phyloP scores from a whole-genome alignment of 495 filamentous ascomycete species.

The Aspergillus sclerotioniger region DNA sequence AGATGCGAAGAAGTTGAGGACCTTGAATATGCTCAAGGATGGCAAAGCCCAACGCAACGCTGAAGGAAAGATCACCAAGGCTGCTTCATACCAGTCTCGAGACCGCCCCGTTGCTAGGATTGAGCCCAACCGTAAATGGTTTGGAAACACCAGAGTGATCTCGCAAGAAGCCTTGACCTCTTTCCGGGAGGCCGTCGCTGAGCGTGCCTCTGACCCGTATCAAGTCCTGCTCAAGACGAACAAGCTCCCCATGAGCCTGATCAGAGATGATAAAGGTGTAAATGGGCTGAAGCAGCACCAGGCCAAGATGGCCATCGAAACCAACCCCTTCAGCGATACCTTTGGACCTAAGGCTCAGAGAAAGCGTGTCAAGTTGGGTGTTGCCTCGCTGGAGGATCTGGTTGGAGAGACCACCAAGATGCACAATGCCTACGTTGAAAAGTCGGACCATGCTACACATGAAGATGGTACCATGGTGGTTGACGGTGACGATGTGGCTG shows the following conservation, averaged over 20 bases:
- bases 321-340: constrained; percentile 78
- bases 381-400: constrained; percentile 75
- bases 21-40: constrained; percentile 83
- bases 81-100: constrained; percentile 79
- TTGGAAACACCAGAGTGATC: constrained; percentile 70
- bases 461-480: constrained; percentile 64
- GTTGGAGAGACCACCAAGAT: constrained; percentile 73
- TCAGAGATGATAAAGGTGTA: constrained; percentile 59
- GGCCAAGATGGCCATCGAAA: constrained; percentile 91
- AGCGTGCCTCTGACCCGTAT: constrained; percentile 87
- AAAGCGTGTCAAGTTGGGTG: constrained; percentile 85
- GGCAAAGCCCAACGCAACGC: constrained; percentile 75
- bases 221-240: constrained; percentile 89
- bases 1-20: constrained; percentile 81
- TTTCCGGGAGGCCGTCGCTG: constrained; percentile 91
- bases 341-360: constrained; percentile 93
- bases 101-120: constrained; percentile 80
- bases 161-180: constrained; percentile 66
- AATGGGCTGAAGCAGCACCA: constrained; percentile 89
- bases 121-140: constrained; percentile 92
- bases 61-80: constrained; percentile 71
- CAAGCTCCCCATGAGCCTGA: constrained; percentile 84
- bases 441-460: constrained; percentile 67
- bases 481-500: constrained; percentile 48
- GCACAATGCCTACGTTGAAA: constrained; percentile 76